Evolutionary conservation across 768 basidiomycete species (phyloP), one percentile per base, ranked within the genome.

Genomic region (Leccinum uliginosum): DNA sequence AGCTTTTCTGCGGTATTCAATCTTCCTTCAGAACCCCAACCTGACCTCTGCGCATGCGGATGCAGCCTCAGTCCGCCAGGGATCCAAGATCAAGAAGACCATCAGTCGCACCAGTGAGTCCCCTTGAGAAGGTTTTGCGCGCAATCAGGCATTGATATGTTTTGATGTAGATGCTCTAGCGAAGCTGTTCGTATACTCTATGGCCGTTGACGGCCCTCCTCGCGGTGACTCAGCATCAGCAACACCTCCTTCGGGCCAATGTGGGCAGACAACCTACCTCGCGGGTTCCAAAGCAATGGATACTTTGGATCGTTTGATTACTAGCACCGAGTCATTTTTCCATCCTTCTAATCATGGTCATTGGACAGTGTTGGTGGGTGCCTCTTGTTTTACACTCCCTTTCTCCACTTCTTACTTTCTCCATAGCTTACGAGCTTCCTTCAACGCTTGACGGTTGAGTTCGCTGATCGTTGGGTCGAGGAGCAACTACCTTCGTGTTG

Each of bases 311-410:
- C 86, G 86, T 62, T 74, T 98, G 43, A 83, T 98, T 59, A 95
- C 91, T 14, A 94, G 91, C 64, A 91, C 89, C 6, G 96, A 98
- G 67, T 85, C 88, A 0, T 96, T 89, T 77, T 98, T 98, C 74
- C 96, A 98, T 70, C 96, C 96, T 2, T 91, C 91, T 4, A 97
- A 97, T 67, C 85, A 86, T 29, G 95, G 95, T 4, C 75, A 80
- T 29, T 97, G 93, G 91, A 88, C 91, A 8, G 60, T 71, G 40
- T 53, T 68, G 59, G 72, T 67, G 27, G 51, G 62, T 58, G 6
- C 9, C 9, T 27, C 12, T 2, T 26, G 17, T 14, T 51, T 48
- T 30, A 7, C 6, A 8, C 12, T 27, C 47, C 11, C 51, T 50
- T 40, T 58, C 17, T 60, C 63, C 11, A 71, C 47, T 40, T 51